These are phyloP conservation scores for Lactifluus pinguis DNA, from an alignment of 768 basidiomycete species.

Conservation along the genomic window DNA sequence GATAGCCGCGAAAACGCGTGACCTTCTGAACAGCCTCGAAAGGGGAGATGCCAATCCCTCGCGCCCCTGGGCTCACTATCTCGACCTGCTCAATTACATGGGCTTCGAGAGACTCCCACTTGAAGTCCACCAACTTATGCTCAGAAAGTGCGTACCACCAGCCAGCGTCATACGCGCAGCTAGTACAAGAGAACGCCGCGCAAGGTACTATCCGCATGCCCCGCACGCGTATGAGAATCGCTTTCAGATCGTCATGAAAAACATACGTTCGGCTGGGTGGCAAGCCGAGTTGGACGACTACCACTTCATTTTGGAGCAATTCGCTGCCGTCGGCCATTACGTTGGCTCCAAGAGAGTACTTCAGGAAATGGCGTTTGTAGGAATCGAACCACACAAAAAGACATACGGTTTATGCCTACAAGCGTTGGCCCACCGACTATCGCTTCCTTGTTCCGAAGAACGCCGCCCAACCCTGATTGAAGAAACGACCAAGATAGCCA, in stretches of 20 bases:
- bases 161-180: slow-evolving; percentile 36
- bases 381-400: slow-evolving; percentile 39
- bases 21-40: slow-evolving; percentile 14
- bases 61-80: slow-evolving; percentile 58
- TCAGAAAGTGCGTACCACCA: slow-evolving; percentile 54
- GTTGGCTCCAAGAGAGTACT: slow-evolving; percentile 52
- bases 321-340: slow-evolving; percentile 67
- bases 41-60: slow-evolving; percentile 27
- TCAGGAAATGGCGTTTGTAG: slow-evolving; percentile 41
- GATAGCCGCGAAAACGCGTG: slow-evolving; percentile 14
- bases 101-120: slow-evolving; percentile 47
- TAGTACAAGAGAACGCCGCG: slow-evolving; percentile 34
- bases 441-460: slow-evolving; percentile 42
- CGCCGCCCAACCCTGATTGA: slow-evolving; percentile 30
- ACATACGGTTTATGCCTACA: slow-evolving; percentile 61
- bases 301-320: slow-evolving; percentile 65
- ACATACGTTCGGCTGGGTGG: slow-evolving; percentile 50
- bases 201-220: slow-evolving; percentile 28
- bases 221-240: slow-evolving; percentile 58
- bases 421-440: slow-evolving; percentile 59
- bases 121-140: slow-evolving; percentile 57
- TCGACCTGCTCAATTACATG: slow-evolving; percentile 41
- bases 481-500: slow-evolving; percentile 40
- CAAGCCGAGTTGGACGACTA: slow-evolving; percentile 52
- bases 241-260: slow-evolving; percentile 56